Evolutionary conservation across 306 rosid species (phyloP), one percentile per base, ranked within the genome.

Genomic region (Neltuma alba): DNA sequence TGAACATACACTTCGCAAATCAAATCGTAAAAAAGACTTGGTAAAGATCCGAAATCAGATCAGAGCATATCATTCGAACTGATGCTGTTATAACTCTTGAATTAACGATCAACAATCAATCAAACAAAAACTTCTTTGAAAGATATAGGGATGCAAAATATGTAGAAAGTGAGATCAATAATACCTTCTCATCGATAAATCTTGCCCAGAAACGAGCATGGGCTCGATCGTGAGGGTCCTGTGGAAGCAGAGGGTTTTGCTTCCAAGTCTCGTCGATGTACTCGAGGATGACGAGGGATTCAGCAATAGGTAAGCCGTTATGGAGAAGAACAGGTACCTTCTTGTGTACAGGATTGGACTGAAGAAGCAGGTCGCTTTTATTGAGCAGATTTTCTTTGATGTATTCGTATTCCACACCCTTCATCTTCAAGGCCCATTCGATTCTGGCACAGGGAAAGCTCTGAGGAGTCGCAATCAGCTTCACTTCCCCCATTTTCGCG

Each of bases 251-350:
- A 60, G 88, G 86, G 62, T 78, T 77, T 20, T 86, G 52, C 76
- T 82, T 89, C 92, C 92, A 89, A 1, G 83, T 82, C 66, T 89
- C 88, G 28, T 89, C 90, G 11, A 89, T 84, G 75, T 86, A 86
- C 47, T 84, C 92, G 7, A 89, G 88, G 80, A 89, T 88, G 25
- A 79, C 75, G 40, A 70, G 88, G 4, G 92, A 88, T 78, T 88
- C 88, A 52, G 79, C 74, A 7, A 88, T 18, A 2, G 89, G 57
- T 3, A 69, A 70, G 34, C 74, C 81, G 57, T 78, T 20, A 52
- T 84, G 92, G 0, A 86, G 44, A 6, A 86, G 67, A 21, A 86
- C 88, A 0, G 92, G 89, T 0, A 88, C 87, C 76, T 82, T 88
- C 84, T 84, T 88, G 69, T 88, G 74, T 18, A 82, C 82, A 66